Percentiles rank a stretch among this genome's conserved stretches.
Conservation (phyloP, 768 basidiomycete genomes). For the Kwoniella heveanensis region DNA sequence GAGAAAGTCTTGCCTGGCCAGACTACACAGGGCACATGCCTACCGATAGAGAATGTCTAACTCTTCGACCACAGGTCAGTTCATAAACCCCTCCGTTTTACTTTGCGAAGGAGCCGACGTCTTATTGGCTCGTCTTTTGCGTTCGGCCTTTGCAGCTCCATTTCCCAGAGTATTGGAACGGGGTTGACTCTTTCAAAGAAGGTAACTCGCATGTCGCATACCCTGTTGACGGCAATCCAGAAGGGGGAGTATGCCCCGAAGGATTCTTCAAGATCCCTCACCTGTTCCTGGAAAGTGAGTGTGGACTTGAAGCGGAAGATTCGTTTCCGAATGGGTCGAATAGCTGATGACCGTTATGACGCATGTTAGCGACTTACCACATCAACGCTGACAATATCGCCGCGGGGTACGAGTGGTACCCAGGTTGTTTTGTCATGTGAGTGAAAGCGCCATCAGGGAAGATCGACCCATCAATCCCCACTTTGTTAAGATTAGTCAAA, state of each 20-base stretch:
- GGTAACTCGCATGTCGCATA: conserved; percentile 41
- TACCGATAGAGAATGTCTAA: conserved; percentile 23
- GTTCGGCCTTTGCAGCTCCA: conserved; percentile 27
- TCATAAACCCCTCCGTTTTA: too few species aligned
- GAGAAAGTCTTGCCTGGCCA: conserved; percentile 4
- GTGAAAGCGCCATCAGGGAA: not conserved
- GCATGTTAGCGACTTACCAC: conserved; percentile 27
- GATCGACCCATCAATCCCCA: too few species aligned
- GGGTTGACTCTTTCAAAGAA: conserved; percentile 29
- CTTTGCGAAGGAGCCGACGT: too few species aligned
- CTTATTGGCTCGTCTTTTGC: too few species aligned
- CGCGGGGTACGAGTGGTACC: conserved; percentile 42
- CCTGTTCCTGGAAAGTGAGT: conserved; percentile 40
- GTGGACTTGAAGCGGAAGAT: not conserved
- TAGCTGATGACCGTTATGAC: not conserved
- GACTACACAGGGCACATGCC: conserved; percentile 25
- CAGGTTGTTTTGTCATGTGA: conserved; percentile 40
- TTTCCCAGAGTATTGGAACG: conserved; percentile 44
- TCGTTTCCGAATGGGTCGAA: not conserved
- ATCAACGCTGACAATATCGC: conserved; percentile 21
- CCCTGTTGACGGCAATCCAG: conserved; percentile 21
- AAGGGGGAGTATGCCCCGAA: conserved; percentile 30
- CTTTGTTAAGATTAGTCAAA: too few species aligned
- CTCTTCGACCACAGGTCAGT: conserved; percentile 27
- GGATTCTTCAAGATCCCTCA: conserved; percentile 32